phyloP scores from a whole-genome alignment of 2,329 filamentous ascomycete species.

The Alternaria triticina region DNA sequence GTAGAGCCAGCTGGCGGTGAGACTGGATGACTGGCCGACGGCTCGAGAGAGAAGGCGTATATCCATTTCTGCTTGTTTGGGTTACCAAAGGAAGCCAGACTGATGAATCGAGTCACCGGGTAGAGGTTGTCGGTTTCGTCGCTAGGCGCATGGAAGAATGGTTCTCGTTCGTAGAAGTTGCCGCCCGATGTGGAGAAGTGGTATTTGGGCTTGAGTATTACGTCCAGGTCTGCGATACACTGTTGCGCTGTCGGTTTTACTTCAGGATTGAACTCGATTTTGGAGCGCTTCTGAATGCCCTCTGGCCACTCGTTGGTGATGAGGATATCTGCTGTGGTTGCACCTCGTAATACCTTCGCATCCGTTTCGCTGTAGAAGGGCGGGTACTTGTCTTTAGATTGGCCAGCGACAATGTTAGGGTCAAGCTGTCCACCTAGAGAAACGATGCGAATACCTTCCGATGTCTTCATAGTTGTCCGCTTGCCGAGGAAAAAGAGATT shows the following conservation, averaged over 20 bases:
- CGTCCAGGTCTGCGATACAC: slow-evolving; percentile 78
- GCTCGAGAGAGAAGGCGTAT: slow-evolving; percentile 72
- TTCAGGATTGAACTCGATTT: slow-evolving; percentile 63
- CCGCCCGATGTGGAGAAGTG: slow-evolving; percentile 77
- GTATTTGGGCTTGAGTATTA: slow-evolving; percentile 85
- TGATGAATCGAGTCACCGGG: slow-evolving; percentile 85
- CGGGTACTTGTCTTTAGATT: slow-evolving; percentile 75
- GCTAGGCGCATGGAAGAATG: slow-evolving; percentile 75
- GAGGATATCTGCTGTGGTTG: slow-evolving; percentile 82
- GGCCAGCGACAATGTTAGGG: slow-evolving; percentile 63
- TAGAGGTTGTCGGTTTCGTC: slow-evolving; percentile 59
- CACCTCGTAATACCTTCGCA: slow-evolving; percentile 75
- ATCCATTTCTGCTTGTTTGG: slow-evolving; percentile 77
- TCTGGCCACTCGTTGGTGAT: slow-evolving; percentile 87
- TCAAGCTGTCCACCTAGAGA: slow-evolving; percentile 78
- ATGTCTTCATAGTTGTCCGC: slow-evolving; percentile 84
- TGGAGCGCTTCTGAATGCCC: slow-evolving; percentile 72
- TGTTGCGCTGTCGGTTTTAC: slow-evolving; percentile 64
- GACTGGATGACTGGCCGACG: slow-evolving; percentile 64
- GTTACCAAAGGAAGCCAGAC: slow-evolving; percentile 80
- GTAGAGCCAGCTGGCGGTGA: slow-evolving; percentile 75
- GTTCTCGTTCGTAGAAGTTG: slow-evolving; percentile 88
- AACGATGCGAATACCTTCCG: slow-evolving; percentile 88
- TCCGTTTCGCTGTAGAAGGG: slow-evolving; percentile 80
- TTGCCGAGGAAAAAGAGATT: slow-evolving; percentile 90